Percentiles rank a stretch among this genome's conserved stretches.
phyloP scores from a whole-genome alignment of 495 filamentous ascomycete species.

The Letharia lupina region DNA sequence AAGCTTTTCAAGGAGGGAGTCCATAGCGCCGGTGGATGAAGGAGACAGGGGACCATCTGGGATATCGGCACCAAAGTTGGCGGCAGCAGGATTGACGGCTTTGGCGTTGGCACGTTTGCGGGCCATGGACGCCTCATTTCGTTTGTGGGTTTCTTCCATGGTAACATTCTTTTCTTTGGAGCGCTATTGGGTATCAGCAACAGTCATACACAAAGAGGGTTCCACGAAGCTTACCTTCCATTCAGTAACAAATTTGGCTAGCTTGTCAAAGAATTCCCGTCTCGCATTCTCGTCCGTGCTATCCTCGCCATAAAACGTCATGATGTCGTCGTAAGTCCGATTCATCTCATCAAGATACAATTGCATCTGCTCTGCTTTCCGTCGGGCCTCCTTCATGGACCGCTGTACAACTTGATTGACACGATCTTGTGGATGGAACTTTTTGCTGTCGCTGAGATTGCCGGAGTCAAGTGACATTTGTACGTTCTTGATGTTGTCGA shows the following conservation, averaged over 20 bases:
- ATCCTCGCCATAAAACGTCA: constrained; percentile 96
- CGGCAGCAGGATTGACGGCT: constrained; percentile 49
- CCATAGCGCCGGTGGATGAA: constrained; percentile 85
- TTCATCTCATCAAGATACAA: constrained; percentile 90
- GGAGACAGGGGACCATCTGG: constrained; percentile 53
- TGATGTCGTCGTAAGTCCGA: constrained; percentile 86
- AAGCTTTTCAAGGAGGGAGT: constrained; percentile 90
- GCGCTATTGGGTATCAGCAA: constrained; percentile 45
- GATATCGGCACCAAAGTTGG: constrained; percentile 32
- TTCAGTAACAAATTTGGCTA: constrained; percentile 83
- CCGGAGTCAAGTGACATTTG: constrained; percentile 86
- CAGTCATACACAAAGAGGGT: background rate
- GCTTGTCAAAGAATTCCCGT: constrained; percentile 91
- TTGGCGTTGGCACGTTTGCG: constrained; percentile 56
- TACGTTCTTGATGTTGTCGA: constrained; percentile 88
- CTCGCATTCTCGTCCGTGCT: constrained; percentile 85
- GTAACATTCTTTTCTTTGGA: constrained; percentile 83
- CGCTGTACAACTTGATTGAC: constrained; percentile 86
- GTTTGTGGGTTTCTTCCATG: constrained; percentile 71
- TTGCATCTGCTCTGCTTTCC: constrained; percentile 94
- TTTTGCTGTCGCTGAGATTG: constrained; percentile 92
- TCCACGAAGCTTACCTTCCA: constrained; percentile 62
- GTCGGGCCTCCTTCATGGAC: constrained; percentile 89
- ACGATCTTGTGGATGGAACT: constrained; percentile 95
- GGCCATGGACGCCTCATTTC: constrained; percentile 83